Conservation (phyloP, 2,329 filamentous ascomycete species). For the Curvularia sp. region DNA sequence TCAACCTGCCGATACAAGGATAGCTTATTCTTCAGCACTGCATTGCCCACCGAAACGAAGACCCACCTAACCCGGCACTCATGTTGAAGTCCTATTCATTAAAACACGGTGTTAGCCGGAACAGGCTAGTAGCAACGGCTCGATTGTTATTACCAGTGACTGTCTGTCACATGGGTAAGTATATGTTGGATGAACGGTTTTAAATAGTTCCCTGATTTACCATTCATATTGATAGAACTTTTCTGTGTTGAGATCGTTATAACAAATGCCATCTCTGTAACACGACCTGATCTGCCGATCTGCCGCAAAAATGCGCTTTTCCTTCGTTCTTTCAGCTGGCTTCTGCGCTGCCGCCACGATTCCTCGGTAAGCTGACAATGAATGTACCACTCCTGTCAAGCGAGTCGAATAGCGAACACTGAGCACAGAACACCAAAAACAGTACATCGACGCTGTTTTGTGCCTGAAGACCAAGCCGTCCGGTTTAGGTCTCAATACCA, state of each 20-base stretch:
- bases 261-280: not conserved
- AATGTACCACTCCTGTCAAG: not conserved
- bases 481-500: slow-evolving; percentile 27
- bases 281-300: not conserved
- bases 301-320: not conserved
- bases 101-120: not conserved
- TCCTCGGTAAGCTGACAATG: not conserved
- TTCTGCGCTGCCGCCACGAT: not conserved
- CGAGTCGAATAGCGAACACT: slow-evolving; percentile 10
- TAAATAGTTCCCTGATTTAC: not conserved
- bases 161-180: not conserved
- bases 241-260: too few relatives aligned
- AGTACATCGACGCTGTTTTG: slow-evolving; percentile 40
- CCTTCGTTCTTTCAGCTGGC: slow-evolving; percentile 1
- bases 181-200: not conserved
- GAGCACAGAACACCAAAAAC: slow-evolving; percentile 10
- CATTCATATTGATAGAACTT: too few relatives aligned
- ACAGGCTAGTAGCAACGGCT: not conserved
- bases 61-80: not conserved
- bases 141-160: not conserved
- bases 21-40: too few relatives aligned
- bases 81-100: not conserved
- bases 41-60: not conserved
- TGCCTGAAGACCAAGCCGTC: slow-evolving; percentile 38
- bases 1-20: too few relatives aligned